A percentile compares a stretch with the other conserved stretches of the same genome.
Conservation (phyloP, 441 rosid genomes). For the Jatropha multifida region DNA sequence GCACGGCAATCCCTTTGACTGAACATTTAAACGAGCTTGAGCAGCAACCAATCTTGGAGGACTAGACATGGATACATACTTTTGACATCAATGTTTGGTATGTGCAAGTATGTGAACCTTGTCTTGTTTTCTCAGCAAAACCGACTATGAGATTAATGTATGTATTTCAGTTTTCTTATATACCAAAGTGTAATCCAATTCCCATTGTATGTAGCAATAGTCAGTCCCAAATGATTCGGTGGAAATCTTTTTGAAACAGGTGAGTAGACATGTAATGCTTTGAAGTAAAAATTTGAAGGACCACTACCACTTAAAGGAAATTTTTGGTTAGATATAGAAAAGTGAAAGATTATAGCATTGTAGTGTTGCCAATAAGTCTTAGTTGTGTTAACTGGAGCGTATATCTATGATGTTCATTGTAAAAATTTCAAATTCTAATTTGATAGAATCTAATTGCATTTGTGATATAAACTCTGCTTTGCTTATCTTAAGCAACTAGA, state of each 20-base stretch:
- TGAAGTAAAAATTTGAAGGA: neutral
- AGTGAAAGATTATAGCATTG: neutral
- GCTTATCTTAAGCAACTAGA: neutral
- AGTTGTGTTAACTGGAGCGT: constrained; percentile 7
- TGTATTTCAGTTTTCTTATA: neutral
- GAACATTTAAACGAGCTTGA: constrained; percentile 53
- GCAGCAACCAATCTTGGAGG: constrained; percentile 43
- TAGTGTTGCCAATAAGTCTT: neutral
- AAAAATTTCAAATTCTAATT: neutral
- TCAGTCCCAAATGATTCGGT: constrained; percentile 9
- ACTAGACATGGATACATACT: constrained; percentile 27
- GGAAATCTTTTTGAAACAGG: constrained; percentile 16
- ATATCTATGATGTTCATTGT: neutral
- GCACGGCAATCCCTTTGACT: constrained; percentile 33
- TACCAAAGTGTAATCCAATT: neutral
- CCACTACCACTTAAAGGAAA: neutral
- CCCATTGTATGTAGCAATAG: neutral
- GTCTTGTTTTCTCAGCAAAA: neutral
- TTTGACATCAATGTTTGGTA: constrained; percentile 21
- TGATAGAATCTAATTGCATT: neutral
- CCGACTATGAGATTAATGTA: neutral
- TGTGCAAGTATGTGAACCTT: constrained; percentile 26
- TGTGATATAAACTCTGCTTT: neutral
- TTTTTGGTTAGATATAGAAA: neutral
- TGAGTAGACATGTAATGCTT: neutral